phyloP scores from a whole-genome alignment of 1,284 basidiomycete species.

The Meira miltonrushii region DNA sequence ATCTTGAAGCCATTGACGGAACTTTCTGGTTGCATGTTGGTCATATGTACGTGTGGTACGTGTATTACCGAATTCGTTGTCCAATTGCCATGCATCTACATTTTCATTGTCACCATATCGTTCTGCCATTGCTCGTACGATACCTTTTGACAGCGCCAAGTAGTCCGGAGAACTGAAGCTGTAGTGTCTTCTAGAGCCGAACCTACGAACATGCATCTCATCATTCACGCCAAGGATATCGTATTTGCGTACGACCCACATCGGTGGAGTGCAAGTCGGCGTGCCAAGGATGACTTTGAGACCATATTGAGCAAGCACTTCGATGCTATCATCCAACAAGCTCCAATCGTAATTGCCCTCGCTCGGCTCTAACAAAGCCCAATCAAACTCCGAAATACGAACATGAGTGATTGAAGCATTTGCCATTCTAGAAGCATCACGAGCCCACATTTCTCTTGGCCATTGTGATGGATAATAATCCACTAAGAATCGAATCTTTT shows the following conservation, averaged over 20 bases:
- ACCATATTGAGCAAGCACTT: slow-evolving; percentile 19
- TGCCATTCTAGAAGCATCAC: slow-evolving; percentile 27
- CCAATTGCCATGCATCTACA: slow-evolving; percentile 28
- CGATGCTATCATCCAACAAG: slow-evolving; percentile 23
- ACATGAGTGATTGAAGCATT: slow-evolving; percentile 24
- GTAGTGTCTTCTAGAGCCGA: slow-evolving; percentile 29
- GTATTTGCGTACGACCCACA: slow-evolving; percentile 30
- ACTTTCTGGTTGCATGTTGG: slow-evolving; percentile 21
- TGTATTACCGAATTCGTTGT: slow-evolving; percentile 33
- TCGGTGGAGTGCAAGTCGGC: slow-evolving; percentile 28
- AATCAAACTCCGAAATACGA: slow-evolving; percentile 34
- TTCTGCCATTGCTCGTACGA: slow-evolving; percentile 23
- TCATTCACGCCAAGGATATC: slow-evolving; percentile 29
- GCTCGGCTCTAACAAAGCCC: slow-evolving; percentile 29
- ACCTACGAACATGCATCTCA: slow-evolving; percentile 18
- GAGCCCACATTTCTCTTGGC: slow-evolving; percentile 23
- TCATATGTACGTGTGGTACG: slow-evolving; percentile 24
- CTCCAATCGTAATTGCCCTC: slow-evolving; percentile 29
- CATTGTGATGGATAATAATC: slow-evolving; percentile 37
- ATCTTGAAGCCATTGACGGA: slow-evolving; percentile 24
- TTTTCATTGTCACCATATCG: slow-evolving; percentile 23
- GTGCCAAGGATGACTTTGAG: slow-evolving; percentile 37
- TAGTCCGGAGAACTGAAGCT: slow-evolving; percentile 25
- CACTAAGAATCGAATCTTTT: slow-evolving; percentile 26
- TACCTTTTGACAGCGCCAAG: slow-evolving; percentile 25